Conservation (phyloP, 2,329 filamentous ascomycete species). For the Podosphaera aphanis region DNA sequence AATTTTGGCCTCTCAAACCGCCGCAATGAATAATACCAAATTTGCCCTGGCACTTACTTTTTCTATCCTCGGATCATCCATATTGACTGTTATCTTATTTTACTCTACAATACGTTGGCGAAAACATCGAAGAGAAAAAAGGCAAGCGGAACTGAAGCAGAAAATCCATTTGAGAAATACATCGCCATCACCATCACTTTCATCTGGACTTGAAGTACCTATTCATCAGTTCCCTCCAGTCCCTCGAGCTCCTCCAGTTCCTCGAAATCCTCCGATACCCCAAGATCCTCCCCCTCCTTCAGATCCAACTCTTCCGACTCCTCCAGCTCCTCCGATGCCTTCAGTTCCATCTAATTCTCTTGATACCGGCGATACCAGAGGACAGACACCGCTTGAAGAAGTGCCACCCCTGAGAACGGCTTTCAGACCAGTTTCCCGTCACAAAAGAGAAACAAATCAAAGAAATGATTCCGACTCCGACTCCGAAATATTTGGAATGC, state of each 20-base stretch:
- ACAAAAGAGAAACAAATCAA: background rate
- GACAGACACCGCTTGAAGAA: background rate
- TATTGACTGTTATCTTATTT: slow-evolving; percentile 6
- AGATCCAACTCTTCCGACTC: too few relatives aligned
- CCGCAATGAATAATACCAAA: slow-evolving; percentile 4
- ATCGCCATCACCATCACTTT: background rate
- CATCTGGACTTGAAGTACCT: background rate
- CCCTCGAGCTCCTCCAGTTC: too few relatives aligned
- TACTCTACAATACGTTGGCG: slow-evolving; percentile 4
- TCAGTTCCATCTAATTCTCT: too few relatives aligned
- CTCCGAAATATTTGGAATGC: too few relatives aligned
- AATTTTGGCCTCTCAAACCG: slow-evolving; percentile 2
- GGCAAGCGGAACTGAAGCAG: slow-evolving; percentile 4
- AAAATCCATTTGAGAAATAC: slow-evolving; percentile 2
- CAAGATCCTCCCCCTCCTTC: too few relatives aligned
- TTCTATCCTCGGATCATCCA: slow-evolving; percentile 9
- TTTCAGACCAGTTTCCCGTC: background rate
- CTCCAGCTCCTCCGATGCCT: too few relatives aligned
- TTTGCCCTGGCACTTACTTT: slow-evolving; percentile 8
- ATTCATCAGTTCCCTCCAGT: too few relatives aligned
- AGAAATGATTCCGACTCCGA: background rate
- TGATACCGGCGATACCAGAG: too few relatives aligned
- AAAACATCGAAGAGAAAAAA: slow-evolving; percentile 1
- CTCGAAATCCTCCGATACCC: too few relatives aligned
- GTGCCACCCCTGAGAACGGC: background rate